Percentiles rank a stretch among this genome's conserved stretches.
Conservation (phyloP, 805 yeast species). For the Saccharomycopsis lassenensis region DNA sequence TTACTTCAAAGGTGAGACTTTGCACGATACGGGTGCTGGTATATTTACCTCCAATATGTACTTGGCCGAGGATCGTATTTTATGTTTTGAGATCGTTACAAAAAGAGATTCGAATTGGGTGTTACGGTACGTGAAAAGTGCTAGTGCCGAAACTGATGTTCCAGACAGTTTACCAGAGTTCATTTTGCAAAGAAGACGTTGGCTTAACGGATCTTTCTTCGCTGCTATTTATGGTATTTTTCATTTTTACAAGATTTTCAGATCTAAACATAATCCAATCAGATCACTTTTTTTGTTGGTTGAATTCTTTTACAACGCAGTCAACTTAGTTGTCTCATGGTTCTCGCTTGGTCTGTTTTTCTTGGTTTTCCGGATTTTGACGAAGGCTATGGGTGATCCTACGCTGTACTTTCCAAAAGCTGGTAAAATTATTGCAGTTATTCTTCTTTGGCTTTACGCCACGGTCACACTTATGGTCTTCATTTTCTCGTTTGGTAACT, state of each 20-base stretch:
- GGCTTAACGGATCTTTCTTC: conserved; percentile 63
- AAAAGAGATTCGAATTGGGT: conserved; percentile 49
- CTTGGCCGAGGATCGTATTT: conserved; percentile 57
- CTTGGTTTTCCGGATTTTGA: conserved; percentile 50
- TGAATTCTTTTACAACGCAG: conserved; percentile 44
- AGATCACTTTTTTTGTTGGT: conserved; percentile 42
- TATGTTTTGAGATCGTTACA: conserved; percentile 55
- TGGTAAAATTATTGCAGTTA: conserved; percentile 37
- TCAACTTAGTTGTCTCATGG: conserved; percentile 49
- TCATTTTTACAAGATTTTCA: conserved; percentile 45
- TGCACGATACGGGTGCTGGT: conserved; percentile 45
- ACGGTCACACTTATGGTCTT: conserved; percentile 49
- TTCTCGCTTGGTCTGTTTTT: conserved; percentile 53
- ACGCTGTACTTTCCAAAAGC: conserved; percentile 30
- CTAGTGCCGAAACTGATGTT: conserved; percentile 60
- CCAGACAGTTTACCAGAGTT: conserved; percentile 54
- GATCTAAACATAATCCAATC: conserved; percentile 39
- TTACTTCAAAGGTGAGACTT: conserved; percentile 58
- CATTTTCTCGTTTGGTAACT: conserved; percentile 52
- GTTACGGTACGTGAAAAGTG: conserved; percentile 49
- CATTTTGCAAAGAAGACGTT: conserved; percentile 53
- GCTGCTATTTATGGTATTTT: conserved; percentile 48
- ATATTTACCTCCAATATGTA: conserved; percentile 62
- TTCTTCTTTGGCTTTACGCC: conserved; percentile 45
- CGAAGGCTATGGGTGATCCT: no score